phyloP scores from a whole-genome alignment of 139 green algal genomes.

The Tetraselmis striata region DNA sequence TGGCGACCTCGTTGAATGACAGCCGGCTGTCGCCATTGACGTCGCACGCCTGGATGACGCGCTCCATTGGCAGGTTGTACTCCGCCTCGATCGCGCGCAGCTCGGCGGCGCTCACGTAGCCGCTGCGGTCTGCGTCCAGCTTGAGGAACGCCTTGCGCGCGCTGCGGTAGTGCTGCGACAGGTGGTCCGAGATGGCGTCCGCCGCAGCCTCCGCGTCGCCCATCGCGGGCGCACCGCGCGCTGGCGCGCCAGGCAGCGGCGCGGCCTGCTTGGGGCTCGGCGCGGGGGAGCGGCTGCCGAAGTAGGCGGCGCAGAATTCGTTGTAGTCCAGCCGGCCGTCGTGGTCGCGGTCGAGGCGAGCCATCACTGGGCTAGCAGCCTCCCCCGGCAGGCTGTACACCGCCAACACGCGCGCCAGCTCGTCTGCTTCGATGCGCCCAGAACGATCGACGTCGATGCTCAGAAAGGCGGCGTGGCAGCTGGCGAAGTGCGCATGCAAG shows the following conservation, averaged over 20 bases:
- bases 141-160: not conserved
- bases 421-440: not conserved
- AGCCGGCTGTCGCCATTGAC: not conserved
- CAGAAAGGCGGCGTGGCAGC: not conserved
- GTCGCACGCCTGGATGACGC: not conserved
- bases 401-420: not conserved
- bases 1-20: not conserved
- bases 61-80: not conserved
- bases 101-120: not conserved
- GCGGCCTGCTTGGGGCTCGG: no score
- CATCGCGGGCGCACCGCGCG: not conserved
- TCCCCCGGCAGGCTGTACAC: not conserved
- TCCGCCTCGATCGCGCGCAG: not conserved
- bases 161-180: not conserved
- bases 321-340: not conserved
- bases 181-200: not conserved
- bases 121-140: not conserved
- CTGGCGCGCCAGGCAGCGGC: no score
- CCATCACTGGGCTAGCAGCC: not conserved
- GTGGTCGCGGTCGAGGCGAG: not conserved
- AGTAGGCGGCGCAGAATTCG: not conserved
- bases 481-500: not conserved
- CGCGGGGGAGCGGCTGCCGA: no score
- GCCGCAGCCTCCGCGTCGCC: not conserved
- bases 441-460: not conserved